These are phyloP conservation scores for Rhizopogon vinicolor DNA, from an alignment of 768 basidiomycete genomes.

Conservation along the genomic window DNA sequence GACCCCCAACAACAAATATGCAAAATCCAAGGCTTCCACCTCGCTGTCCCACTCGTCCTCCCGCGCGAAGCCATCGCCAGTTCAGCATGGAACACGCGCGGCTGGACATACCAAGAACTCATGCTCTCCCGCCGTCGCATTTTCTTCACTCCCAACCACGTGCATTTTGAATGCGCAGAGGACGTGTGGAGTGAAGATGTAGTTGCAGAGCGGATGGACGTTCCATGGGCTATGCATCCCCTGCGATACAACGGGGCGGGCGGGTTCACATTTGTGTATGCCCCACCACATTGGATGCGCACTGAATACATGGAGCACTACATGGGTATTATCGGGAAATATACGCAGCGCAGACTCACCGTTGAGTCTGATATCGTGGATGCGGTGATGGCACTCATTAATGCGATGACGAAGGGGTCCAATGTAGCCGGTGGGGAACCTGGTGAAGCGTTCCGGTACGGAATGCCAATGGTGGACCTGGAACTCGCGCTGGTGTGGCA, in stretches of 20 bases:
- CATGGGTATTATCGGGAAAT: background rate
- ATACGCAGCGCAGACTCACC: background rate
- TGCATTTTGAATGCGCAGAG: slow-evolving; percentile 16
- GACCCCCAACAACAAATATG: slow-evolving; percentile 10
- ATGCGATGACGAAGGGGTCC: background rate
- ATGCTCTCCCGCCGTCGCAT: slow-evolving; percentile 17
- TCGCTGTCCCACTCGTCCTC: slow-evolving; percentile 14
- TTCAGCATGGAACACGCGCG: slow-evolving; percentile 14
- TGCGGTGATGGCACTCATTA: background rate
- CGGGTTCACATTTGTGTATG: background rate
- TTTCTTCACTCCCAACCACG: slow-evolving; percentile 15
- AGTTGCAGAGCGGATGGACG: slow-evolving; percentile 9
- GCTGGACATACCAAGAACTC: slow-evolving; percentile 20
- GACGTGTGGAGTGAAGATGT: slow-evolving; percentile 21
- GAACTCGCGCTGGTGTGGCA: slow-evolving; percentile 19
- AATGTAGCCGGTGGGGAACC: background rate
- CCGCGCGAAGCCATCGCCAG: slow-evolving; percentile 2
- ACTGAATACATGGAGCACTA: background rate
- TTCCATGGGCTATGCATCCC: background rate
- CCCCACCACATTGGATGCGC: background rate
- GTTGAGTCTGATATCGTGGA: background rate
- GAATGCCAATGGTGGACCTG: slow-evolving; percentile 2
- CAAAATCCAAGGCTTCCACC: slow-evolving; percentile 16
- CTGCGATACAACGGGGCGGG: background rate
- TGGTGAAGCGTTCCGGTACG: background rate